Evolutionary conservation across 148 eudicot species (phyloP).

Genomic region (Vaccinium macrocarpon): DNA sequence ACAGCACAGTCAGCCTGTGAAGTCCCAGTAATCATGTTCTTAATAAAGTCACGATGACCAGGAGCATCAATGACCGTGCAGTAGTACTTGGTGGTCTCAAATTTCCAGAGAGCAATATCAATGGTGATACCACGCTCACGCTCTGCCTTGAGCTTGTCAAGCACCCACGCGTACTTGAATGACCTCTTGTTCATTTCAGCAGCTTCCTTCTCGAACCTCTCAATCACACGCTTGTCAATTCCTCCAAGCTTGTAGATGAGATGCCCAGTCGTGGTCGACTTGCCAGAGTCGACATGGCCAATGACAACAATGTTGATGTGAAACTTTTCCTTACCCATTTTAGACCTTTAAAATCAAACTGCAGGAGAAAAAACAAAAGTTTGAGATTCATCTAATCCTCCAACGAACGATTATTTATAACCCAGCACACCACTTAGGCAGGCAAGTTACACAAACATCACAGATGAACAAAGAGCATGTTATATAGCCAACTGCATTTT

Average conservation of each 20-base stretch:
- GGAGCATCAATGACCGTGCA: slow-evolving; percentile 63
- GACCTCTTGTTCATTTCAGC: slow-evolving; percentile 48
- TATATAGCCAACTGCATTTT: background rate
- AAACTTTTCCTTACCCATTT: slow-evolving; percentile 33
- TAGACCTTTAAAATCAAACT: background rate
- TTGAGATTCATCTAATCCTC: background rate
- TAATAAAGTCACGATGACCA: slow-evolving; percentile 37
- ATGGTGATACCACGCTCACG: slow-evolving; percentile 68
- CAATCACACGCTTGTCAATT: slow-evolving; percentile 45
- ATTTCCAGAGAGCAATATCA: slow-evolving; percentile 58
- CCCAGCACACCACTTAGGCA: background rate
- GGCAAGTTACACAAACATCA: background rate
- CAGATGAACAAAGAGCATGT: background rate
- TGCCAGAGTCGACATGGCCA: slow-evolving; percentile 41
- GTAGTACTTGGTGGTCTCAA: slow-evolving; percentile 63
- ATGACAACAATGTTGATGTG: slow-evolving; percentile 35
- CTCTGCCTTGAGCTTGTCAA: slow-evolving; percentile 59
- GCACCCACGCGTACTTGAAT: slow-evolving; percentile 40
- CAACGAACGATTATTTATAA: background rate
- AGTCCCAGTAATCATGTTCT: no score
- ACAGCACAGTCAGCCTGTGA: slow-evolving; percentile 46
- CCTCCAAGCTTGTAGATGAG: slow-evolving; percentile 44
- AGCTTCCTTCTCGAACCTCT: slow-evolving; percentile 42
- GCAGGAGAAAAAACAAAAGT: background rate
- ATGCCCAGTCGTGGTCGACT: slow-evolving; percentile 39